Evolutionary conservation across 805 yeast species (phyloP).

Genomic region (Candida easanensis): DNA sequence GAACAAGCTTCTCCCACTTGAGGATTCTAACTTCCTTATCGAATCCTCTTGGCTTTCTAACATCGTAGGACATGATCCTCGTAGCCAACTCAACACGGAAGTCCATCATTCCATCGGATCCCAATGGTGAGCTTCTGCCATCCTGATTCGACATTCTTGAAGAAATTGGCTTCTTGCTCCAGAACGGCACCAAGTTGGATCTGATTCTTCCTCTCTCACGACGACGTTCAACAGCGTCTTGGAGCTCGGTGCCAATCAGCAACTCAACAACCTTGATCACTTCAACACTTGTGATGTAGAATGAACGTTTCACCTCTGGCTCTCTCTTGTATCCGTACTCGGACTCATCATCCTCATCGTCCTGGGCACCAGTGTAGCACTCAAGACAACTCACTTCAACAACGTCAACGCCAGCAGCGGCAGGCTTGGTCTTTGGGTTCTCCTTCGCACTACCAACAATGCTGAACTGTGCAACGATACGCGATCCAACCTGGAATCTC

Average conservation of each 20-base stretch:
- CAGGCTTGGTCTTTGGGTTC: constrained; percentile 36
- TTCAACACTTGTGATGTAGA: constrained; percentile 63
- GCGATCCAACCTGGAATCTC: constrained; percentile 46
- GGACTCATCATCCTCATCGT: constrained; percentile 30
- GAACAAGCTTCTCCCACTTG: constrained; percentile 56
- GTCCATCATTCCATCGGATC: constrained; percentile 29
- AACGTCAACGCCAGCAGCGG: constrained; percentile 42
- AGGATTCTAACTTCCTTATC: constrained; percentile 65
- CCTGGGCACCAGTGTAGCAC: constrained; percentile 36
- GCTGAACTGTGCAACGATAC: constrained; percentile 46
- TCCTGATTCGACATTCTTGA: constrained; percentile 30
- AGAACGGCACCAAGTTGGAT: constrained; percentile 63
- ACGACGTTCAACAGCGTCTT: constrained; percentile 50
- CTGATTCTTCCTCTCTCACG: constrained; percentile 65
- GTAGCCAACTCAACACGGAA: constrained; percentile 55
- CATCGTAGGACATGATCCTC: constrained; percentile 61
- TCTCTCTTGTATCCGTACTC: constrained; percentile 30
- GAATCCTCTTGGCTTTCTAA: constrained; percentile 64
- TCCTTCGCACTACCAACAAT: constrained; percentile 51
- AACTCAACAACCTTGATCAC: constrained; percentile 64
- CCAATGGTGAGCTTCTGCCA: constrained; percentile 12
- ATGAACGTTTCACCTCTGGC: constrained; percentile 15
- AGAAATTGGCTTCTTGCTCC: constrained; percentile 59
- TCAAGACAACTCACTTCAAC: constrained; percentile 61
- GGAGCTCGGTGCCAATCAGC: constrained; percentile 47